Base-by-base conservation (phyloP, 352 stramenopile genomes). In the Phytophthora agathidicida region DNA sequence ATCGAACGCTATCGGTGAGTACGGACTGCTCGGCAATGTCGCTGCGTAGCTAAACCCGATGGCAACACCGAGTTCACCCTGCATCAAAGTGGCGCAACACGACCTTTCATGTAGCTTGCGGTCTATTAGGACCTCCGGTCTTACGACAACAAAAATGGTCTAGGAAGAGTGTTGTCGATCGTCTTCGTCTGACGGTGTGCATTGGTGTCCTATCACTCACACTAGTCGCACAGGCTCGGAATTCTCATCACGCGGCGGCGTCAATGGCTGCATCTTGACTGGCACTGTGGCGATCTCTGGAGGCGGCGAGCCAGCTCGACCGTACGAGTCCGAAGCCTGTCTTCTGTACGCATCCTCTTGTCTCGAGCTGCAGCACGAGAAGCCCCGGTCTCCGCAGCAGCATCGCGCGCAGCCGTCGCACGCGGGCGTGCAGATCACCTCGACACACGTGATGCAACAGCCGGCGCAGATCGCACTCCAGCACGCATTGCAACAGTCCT, bases 301-400 rank as follows among this genome's bases (percentile, higher is more conserved):
- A 10, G 33, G 37, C 10, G 43, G 44, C 3, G 61, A 61, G 37
- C 13, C 26, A 23, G 19, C 26, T 44, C 31, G 36, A 17, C 45
- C 31, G 44, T 55, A 62, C 6, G 50, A 43, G 2, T 26, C 23
- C 7, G 45, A 59, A 9, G 20, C 47, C 26, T 49, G 44, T n/a
- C 41, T 36, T 10, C 37, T 45, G 47, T 46, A 54, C 23, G 19
- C 5, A 3, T 31, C 10, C 5, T 65, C 59, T 30, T 45, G 14
- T 16, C 48, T 53, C 16, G 41, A 51, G 22, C n/a, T n/a, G n/a
- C 58, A 69, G 23, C 64, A 73, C 8, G 51, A 54, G 24, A 73
- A 65, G 31, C 64, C 64, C 1, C 46, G 51, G 19, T 61, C 50
- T n/a, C 64, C 64, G 28, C 58, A 69, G 46, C 45, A 65, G 32